These are phyloP conservation scores for Pholiota conissans DNA, from an alignment of 768 basidiomycete species.

Conservation along the genomic window DNA sequence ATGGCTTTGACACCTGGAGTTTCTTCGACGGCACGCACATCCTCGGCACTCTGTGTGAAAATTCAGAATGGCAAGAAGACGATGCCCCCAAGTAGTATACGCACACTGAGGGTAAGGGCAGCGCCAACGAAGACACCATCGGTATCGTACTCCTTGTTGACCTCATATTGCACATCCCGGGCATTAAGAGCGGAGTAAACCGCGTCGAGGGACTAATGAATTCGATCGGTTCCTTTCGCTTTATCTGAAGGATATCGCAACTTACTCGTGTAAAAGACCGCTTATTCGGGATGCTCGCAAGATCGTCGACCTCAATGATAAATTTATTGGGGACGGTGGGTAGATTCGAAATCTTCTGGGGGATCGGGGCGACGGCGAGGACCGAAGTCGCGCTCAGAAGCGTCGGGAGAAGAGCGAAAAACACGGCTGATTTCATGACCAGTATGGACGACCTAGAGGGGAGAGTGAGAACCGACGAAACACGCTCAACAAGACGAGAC, in stretches of 20 bases:
- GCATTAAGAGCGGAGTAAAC: conserved; percentile 46
- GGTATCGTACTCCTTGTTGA: conserved; percentile 53
- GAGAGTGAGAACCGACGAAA: neutral
- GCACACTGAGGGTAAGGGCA: conserved; percentile 46
- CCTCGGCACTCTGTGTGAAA: conserved; percentile 27
- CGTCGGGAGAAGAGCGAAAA: conserved; percentile 25
- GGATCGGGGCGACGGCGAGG: conserved; percentile 29
- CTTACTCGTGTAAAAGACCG: conserved; percentile 24
- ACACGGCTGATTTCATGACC: conserved; percentile 30
- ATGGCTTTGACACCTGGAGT: conserved; percentile 54
- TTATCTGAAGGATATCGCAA: neutral
- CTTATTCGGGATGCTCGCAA: conserved; percentile 32
- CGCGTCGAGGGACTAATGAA: conserved; percentile 43
- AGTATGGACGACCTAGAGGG: neutral
- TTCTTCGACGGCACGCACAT: conserved; percentile 41
- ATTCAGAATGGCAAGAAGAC: neutral
- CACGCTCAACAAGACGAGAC: too few species aligned
- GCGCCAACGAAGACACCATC: conserved; percentile 62
- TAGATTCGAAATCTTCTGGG: conserved; percentile 33
- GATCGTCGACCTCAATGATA: conserved; percentile 50
- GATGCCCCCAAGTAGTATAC: conserved; percentile 13
- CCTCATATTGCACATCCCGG: conserved; percentile 41
- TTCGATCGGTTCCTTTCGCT: too few species aligned
- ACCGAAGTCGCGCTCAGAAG: conserved; percentile 21
- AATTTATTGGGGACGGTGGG: conserved; percentile 45